Base-by-base conservation (phyloP, 139 green algal species). In the Asterochloris sp. region DNA sequence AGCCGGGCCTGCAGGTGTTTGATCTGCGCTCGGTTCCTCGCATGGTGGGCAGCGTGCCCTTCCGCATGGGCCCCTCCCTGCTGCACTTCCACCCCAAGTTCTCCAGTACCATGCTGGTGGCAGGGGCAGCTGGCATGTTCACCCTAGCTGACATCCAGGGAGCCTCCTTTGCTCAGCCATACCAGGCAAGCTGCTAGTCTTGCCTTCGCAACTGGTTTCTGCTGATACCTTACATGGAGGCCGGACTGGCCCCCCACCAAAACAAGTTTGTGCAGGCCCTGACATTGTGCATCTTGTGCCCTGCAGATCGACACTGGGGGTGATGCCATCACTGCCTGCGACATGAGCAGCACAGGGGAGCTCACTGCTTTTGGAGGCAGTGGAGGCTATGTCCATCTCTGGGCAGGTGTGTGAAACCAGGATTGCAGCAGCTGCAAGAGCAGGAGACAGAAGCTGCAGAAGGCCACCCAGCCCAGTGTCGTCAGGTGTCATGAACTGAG, bases 331-430 rank as follows among this genome's bases (percentile, higher is more conserved):
- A 64, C 86, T 23, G 63, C 60, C 2, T 83, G 76, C 47, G 84
- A 80, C 24, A 83, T 95, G 0, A 83, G 77, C 62, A 61, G 83
- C 47, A 90, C 86, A 10, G 95, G 95, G 0, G 92, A 98, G 77
- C 83, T 86, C 24, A 75, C 94, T 17, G 92, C 85, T 14, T 95
- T 98, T 85, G 92, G 88, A 29, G 91, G 92, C 82, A 84, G 47
- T 15, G 91, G 89, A n/a, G 93, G 94, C 13, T 97, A 93, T 73
- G 71, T 96, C 28, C 94, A 98, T 81, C 68, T 96, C 13, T 98
- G 94, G 95, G 82, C 87, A 11, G 71, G n/a, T 4, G 13, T 1
- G 71, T 23, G 66, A 1, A 23, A 71, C 9, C 19, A 21, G 4
- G 19, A 71, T 10, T 2, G 38, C 38, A 54, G 38, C 38, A 54